Evolutionary conservation across 2,329 filamentous ascomycete species (phyloP), one percentile per base, ranked within the genome.

Genomic region (Cercospora sojina): DNA sequence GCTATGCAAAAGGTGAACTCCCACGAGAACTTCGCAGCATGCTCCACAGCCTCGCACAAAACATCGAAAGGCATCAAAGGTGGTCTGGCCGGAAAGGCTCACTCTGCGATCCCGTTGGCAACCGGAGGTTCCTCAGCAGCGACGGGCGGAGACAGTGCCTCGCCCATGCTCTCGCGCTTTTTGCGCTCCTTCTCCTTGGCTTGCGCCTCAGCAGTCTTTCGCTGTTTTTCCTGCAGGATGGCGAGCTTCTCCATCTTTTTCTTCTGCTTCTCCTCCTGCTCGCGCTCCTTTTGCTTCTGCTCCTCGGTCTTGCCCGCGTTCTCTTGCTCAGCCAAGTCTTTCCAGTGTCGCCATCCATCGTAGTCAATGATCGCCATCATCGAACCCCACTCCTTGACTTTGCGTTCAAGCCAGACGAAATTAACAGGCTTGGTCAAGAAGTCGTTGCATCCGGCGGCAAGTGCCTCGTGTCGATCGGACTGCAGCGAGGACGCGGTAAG

Each of bases 341-440:
- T 97, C 95, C 95, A 99, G 79, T 92, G 92, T 64, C 93, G 88
- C 95, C 95, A 99, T 68, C 95, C 95, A 77, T 98, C 94, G 77
- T 95, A 98, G 81, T 99, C 95, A 75, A 99, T 98, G 25, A 99
- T 85, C 9, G 95, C 95, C 82, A 98, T 95, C 95, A 99, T 99
- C 82, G 95, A 98, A 64, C 95, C 95, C 95, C 95, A 99, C 83
- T 99, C 95, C 81, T 96, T 97, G 73, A 98, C 93, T 79, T 99
- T 99, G 65, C 94, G 88, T 78, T 97, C 92, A 27, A 99, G 87
- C 93, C 94, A 99, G 67, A 96, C 91, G 76, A 97, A 97, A 78
- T 96, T 96, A 72, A 99, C 94, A 20, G 95, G 95, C 92, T 97
- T 76, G 68, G 95, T 98, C 77, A 99, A 83, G 80, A 98, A 99